Percentiles rank a stretch among this genome's conserved stretches.
phyloP scores from a whole-genome alignment of 2,329 filamentous ascomycete species.

The Aspergillus hiratsukae region DNA sequence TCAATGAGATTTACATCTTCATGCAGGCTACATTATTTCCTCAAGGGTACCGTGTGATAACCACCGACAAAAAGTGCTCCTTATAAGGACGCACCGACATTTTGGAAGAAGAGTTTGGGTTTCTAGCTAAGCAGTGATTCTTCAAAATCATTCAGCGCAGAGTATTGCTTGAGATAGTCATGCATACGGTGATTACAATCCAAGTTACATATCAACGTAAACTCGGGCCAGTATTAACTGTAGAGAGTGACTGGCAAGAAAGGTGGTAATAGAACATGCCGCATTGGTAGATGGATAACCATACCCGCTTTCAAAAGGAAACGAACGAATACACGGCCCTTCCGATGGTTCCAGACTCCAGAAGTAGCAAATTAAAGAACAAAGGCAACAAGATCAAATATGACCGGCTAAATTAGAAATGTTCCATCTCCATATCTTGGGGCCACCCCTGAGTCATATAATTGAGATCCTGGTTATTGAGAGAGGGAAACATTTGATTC shows the following conservation, averaged over 20 bases:
- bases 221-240: not conserved
- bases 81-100: not conserved
- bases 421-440: constrained; percentile 17
- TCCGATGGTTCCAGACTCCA: constrained; percentile 5
- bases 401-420: not conserved
- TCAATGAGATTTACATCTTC: too few species aligned
- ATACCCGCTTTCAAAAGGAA: constrained; percentile 4
- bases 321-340: constrained; percentile 1
- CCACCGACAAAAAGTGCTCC: not conserved
- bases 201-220: not conserved
- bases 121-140: too few species aligned
- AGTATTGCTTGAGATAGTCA: not conserved
- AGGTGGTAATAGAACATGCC: not conserved
- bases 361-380: not conserved
- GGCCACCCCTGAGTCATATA: constrained; percentile 15
- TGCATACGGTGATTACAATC: not conserved
- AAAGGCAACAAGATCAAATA: not conserved
- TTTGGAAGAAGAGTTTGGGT: not conserved
- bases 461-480: constrained; percentile 9
- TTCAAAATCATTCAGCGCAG: not conserved
- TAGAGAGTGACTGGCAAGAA: not conserved
- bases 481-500: constrained; percentile 20
- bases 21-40: too few species aligned
- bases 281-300: not conserved
- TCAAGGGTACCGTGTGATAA: too few species aligned